phyloP scores from a whole-genome alignment of 805 yeast species.

The Candida coquimbonensis region DNA sequence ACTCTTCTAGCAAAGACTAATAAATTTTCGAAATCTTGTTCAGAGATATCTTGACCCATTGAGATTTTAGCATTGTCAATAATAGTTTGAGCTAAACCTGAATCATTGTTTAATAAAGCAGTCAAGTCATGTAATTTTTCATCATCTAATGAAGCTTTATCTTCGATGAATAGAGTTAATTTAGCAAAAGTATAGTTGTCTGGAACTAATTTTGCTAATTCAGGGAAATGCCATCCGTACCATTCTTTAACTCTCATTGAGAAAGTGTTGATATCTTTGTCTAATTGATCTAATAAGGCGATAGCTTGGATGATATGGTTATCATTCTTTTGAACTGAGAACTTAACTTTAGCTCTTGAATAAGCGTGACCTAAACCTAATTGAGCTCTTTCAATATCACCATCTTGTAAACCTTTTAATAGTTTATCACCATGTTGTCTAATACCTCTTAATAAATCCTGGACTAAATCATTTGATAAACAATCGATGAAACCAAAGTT shows the following conservation, averaged over 20 bases:
- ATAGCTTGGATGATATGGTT: slow-evolving; percentile 99
- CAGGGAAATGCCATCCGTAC: slow-evolving; percentile 99
- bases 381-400: slow-evolving; percentile 97
- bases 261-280: slow-evolving; percentile 94
- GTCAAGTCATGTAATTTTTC: slow-evolving; percentile 87
- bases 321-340: slow-evolving; percentile 96
- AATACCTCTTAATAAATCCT: slow-evolving; percentile 91
- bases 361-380: slow-evolving; percentile 98
- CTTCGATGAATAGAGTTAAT: slow-evolving; percentile 74
- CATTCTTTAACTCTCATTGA: slow-evolving; percentile 99
- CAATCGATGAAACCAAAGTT: slow-evolving; percentile 83
- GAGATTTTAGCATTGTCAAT: slow-evolving; percentile 94
- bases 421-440: slow-evolving; percentile 86
- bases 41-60: slow-evolving; percentile 98
- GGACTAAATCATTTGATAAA: slow-evolving; percentile 84
- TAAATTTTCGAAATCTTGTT: slow-evolving; percentile 89
- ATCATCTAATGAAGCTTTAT: slow-evolving; percentile 76
- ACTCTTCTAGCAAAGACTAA: slow-evolving; percentile 90
- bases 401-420: slow-evolving; percentile 85
- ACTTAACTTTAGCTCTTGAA: slow-evolving; percentile 98
- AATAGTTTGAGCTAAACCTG: slow-evolving; percentile 84
- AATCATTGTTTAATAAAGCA: slow-evolving; percentile 73
- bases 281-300: slow-evolving; percentile 91
- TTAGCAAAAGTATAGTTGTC: slow-evolving; percentile 96
- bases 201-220: slow-evolving; percentile 95